These are phyloP conservation scores for Penicillium sp. DNA, from an alignment of 2,329 filamentous ascomycete genomes.

Conservation along the genomic window DNA sequence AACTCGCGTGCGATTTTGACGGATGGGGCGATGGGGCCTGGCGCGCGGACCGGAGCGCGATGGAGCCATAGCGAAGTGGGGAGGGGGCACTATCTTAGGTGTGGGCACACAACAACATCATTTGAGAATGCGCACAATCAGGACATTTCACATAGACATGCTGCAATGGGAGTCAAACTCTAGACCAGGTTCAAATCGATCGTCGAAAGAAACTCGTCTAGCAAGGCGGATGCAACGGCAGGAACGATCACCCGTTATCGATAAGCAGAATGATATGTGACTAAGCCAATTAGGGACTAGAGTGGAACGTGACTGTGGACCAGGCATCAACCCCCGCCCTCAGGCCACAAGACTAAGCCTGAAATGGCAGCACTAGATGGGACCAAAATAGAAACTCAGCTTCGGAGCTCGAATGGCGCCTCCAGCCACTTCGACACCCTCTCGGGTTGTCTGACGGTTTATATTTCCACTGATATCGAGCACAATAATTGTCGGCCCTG, in stretches of 20 bases:
- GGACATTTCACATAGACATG: background rate
- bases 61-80: conserved; percentile 30
- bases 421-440: conserved; percentile 26
- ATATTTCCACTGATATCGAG: background rate
- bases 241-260: conserved; percentile 19
- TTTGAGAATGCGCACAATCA: background rate
- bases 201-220: background rate
- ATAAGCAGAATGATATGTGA: conserved; percentile 6
- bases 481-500: background rate
- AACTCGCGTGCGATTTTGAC: conserved; percentile 36
- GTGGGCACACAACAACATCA: conserved; percentile 1
- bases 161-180: background rate
- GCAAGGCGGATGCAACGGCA: conserved; percentile 9
- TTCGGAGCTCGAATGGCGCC: conserved; percentile 23
- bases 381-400: conserved; percentile 37
- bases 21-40: conserved; percentile 33
- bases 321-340: conserved; percentile 29
- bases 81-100: conserved; percentile 11
- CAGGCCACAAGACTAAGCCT: conserved; percentile 25
- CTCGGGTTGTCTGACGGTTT: conserved; percentile 9
- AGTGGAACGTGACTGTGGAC: background rate
- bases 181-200: background rate
- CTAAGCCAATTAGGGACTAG: background rate
- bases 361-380: conserved; percentile 21
- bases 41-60: conserved; percentile 21